Base-by-base conservation (phyloP, 192 early-diverging fungal genomes). In the Haplosporangium gracile region DNA sequence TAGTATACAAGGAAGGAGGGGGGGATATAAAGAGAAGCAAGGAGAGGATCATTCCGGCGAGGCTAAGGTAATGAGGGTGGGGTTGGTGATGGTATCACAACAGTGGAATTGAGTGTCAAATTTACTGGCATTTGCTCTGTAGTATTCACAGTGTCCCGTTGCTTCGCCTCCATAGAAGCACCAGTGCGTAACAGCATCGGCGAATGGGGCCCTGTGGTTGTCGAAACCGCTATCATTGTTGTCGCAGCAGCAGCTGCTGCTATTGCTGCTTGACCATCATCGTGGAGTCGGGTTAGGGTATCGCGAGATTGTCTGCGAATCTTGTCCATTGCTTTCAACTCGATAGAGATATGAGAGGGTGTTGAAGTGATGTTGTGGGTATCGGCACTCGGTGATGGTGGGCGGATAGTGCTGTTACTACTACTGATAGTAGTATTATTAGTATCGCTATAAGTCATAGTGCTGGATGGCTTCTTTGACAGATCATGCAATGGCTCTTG, bases 301-400 rank as follows among this genome's bases (percentile, higher is more conserved):
- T 71, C 68, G 4, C 80, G 73, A 20, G 80, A 81, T 36, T 43
- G 49, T 55, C 24, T 73, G n/a, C 80, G 74, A 34, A 81, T 75
- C n/a, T 70, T 81, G 68, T 81, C 74, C 65, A 81, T 81, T 3
- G 80, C 75, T 36, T 9, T 11, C 29, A 32, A 29, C n/a, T 65
- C 60, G 26, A 29, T 32, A 26, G 29, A 65, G 13, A 65, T 65
- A 13, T 65, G 60, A 32, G 60, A 65, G 13, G 60, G 60, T 26
- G 26, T 15, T 13, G 29, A 29, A 2, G 60, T 65, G 3, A 1
- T 32, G 29, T 65, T 65, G 60, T 13, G n/a, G 29, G 60, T 0
- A 15, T 65, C 60, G 29, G 15, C 29, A 65, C 60, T 65, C 10
- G 60, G 60, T 65, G 60, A 65, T 11, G 60, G 29, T 32, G 29